These are phyloP conservation scores for Alnus rubra DNA, from an alignment of 306 rosid species.

Conservation along the genomic window DNA sequence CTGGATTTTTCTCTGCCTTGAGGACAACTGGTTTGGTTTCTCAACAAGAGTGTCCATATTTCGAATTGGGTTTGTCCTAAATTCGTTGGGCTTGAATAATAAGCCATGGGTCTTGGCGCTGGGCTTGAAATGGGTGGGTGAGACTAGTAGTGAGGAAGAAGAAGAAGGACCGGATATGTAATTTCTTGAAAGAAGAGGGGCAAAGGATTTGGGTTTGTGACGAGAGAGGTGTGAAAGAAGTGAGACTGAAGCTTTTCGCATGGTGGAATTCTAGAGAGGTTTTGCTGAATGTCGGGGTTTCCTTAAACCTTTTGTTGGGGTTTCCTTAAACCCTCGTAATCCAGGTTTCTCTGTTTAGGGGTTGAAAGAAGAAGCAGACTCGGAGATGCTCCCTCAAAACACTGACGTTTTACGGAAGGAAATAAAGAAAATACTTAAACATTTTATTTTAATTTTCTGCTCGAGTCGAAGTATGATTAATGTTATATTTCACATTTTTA, in stretches of 20 bases:
- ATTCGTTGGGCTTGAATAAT: slow-evolving; percentile 38
- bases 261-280: slow-evolving; percentile 20
- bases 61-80: slow-evolving; percentile 49
- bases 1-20: slow-evolving; percentile 65
- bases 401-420: neutral
- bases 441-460: no score
- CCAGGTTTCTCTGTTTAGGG: neutral
- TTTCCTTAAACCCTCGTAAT: slow-evolving; percentile 40
- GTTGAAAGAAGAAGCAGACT: neutral
- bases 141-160: slow-evolving; percentile 32
- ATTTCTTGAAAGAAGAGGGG: slow-evolving; percentile 31
- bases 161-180: slow-evolving; percentile 36
- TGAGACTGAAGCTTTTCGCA: slow-evolving; percentile 61
- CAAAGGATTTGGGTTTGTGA: slow-evolving; percentile 26
- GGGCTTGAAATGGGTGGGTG: slow-evolving; percentile 37
- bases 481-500: no score
- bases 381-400: neutral
- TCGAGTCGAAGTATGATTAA: no score
- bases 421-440: no score
- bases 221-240: slow-evolving; percentile 47
- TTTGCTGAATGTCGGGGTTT: neutral
- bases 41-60: slow-evolving; percentile 54
- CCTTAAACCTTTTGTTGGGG: slow-evolving; percentile 35
- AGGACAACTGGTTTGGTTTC: slow-evolving; percentile 43
- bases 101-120: slow-evolving; percentile 41